Conservation (phyloP, 257 asterid genomes). For the Eucommia ulmoides region DNA sequence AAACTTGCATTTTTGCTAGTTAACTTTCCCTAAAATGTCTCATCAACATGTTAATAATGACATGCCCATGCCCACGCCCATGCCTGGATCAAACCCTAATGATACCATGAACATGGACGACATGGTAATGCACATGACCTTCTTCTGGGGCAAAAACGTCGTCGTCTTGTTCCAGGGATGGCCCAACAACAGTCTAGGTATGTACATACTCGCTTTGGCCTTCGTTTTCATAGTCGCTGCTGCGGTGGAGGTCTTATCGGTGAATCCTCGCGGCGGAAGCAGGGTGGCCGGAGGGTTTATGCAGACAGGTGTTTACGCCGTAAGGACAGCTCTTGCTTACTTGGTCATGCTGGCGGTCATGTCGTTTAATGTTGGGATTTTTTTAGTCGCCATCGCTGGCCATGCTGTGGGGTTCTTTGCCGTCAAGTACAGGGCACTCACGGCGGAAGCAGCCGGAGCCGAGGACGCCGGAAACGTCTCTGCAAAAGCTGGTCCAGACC, state of each 20-base stretch:
- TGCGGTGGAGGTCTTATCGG: conserved; percentile 31
- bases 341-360: conserved; percentile 14
- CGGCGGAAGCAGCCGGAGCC: too few species aligned
- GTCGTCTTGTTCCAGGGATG: conserved; percentile 31
- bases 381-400: background rate
- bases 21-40: too few species aligned
- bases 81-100: conserved; percentile 1
- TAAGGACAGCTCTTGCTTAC: conserved; percentile 59
- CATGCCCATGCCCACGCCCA: conserved; percentile 17
- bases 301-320: conserved; percentile 24
- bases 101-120: conserved; percentile 14
- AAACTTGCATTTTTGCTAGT: too few species aligned
- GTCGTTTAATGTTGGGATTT: background rate
- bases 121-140: conserved; percentile 28
- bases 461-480: too few species aligned
- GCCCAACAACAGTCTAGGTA: conserved; percentile 37
- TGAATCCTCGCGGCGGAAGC: conserved; percentile 7
- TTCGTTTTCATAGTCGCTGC: conserved; percentile 34
- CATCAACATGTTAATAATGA: too few species aligned
- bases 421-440: too few species aligned
- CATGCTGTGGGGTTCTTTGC: background rate
- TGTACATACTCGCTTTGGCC: conserved; percentile 44
- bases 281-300: conserved; percentile 18
- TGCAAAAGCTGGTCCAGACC: too few species aligned
- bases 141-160: conserved; percentile 41